phyloP scores from a whole-genome alignment of 768 basidiomycete species.

The Amanita polypyramis region DNA sequence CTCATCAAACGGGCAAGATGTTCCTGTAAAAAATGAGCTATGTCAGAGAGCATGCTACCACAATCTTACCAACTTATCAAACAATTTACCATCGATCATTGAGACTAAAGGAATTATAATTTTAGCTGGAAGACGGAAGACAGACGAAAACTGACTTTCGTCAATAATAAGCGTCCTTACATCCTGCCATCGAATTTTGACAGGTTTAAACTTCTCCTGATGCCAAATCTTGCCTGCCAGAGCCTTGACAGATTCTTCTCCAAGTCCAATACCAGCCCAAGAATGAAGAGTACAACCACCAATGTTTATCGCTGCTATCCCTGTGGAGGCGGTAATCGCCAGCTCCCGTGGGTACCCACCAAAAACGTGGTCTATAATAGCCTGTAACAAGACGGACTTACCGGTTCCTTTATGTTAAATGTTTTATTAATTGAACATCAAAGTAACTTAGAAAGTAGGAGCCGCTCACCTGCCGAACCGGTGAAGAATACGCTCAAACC shows the following conservation, averaged over 20 bases:
- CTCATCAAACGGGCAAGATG: slow-evolving; percentile 51
- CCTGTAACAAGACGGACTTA: slow-evolving; percentile 72
- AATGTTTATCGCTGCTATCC: slow-evolving; percentile 76
- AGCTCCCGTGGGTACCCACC: slow-evolving; percentile 23
- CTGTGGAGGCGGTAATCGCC: slow-evolving; percentile 75
- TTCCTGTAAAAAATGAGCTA: slow-evolving; percentile 34
- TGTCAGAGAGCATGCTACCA: background rate
- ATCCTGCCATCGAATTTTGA: slow-evolving; percentile 51
- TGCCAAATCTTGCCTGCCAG: slow-evolving; percentile 45
- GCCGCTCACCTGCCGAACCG: slow-evolving; percentile 73
- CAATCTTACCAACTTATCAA: slow-evolving; percentile 64
- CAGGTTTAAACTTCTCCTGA: slow-evolving; percentile 23
- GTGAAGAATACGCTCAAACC: slow-evolving; percentile 77
- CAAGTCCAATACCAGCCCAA: slow-evolving; percentile 75
- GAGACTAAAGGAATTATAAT: slow-evolving; percentile 45
- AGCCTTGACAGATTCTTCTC: slow-evolving; percentile 40
- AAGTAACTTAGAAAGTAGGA: slow-evolving; percentile 6
- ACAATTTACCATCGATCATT: slow-evolving; percentile 75
- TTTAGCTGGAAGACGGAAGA: background rate
- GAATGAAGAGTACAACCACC: slow-evolving; percentile 76
- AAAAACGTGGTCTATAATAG: slow-evolving; percentile 49
- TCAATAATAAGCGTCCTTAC: slow-evolving; percentile 71
- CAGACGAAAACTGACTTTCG: slow-evolving; percentile 46
- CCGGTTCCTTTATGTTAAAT: slow-evolving; percentile 47
- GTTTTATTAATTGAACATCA: background rate